phyloP scores from a whole-genome alignment of 345 rosid genomes.

The Geranium rotundifolium region DNA sequence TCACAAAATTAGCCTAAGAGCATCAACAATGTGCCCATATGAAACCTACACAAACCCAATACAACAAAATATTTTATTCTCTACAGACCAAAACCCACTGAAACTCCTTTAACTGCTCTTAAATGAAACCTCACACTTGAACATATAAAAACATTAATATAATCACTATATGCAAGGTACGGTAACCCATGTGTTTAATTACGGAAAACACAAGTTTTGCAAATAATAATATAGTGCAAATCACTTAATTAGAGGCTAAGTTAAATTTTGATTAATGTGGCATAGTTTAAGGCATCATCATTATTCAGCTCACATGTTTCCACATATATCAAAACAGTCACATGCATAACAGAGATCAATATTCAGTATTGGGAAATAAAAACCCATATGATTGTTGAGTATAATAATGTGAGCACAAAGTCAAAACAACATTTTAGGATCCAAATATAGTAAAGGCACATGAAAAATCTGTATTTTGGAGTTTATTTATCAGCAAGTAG shows the following conservation, averaged over 20 bases:
- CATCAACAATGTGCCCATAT: not conserved
- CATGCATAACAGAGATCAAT: conserved; percentile 21
- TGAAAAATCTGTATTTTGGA: not conserved
- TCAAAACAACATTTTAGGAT: conserved; percentile 26
- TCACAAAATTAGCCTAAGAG: not conserved
- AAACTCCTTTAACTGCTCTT: not conserved
- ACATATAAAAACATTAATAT: not conserved
- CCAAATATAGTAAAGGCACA: conserved; percentile 21
- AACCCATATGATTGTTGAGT: conserved; percentile 9
- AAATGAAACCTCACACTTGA: not conserved
- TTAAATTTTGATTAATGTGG: conserved; percentile 9
- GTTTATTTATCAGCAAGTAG: conserved; percentile 9
- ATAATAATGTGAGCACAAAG: conserved; percentile 13
- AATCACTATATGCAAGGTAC: conserved; percentile 10
- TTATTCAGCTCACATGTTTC: conserved; percentile 30
- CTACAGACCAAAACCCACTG: not conserved
- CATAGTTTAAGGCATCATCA: conserved; percentile 10
- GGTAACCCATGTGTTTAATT: conserved; percentile 25
- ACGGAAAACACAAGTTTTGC: conserved; percentile 5
- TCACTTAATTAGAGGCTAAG: conserved; percentile 3
- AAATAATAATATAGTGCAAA: conserved; percentile 12
- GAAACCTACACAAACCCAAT: not conserved
- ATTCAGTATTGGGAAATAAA: conserved; percentile 7
- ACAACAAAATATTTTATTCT: not conserved
- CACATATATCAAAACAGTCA: conserved; percentile 9